Base-by-base conservation (phyloP, 768 basidiomycete species). In the Amanita fuliginea region DNA sequence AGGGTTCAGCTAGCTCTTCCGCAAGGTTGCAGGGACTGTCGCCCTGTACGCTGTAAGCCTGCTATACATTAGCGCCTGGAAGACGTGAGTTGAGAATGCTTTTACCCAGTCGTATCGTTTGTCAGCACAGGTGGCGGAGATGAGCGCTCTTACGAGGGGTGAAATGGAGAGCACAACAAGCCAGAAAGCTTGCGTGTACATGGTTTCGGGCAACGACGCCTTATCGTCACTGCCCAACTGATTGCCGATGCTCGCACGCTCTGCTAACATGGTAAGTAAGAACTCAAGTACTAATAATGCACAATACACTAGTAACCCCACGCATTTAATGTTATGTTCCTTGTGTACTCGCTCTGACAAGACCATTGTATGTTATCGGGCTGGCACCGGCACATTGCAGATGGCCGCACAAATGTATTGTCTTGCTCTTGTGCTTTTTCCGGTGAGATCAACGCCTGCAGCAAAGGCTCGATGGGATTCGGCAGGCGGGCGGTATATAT, bases 1-100 rank as follows among this genome's bases (percentile, higher is more conserved):
- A 51, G 1, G 36, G 32, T 2, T 26, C 24, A 2, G 34, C 51
- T 22, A 51, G 24, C 24, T 41, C 30, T 36, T 42, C 26, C 10
- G 51, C 51, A 33, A 51, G 16, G 30, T 14, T 16, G 39, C 51
- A 51, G 4, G 51, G 51, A 24, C 36, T 46, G n/a, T 45, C 36
- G 21, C 36, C 36, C 19, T 36, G 14, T 6, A 44, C n/a, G 24
- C 46, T 51, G 51, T 36, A 46, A 2, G 18, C 14, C 51, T 51
- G 14, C 32, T 1, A 9, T 33, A 1, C 30, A 3, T 18, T 46
- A 18, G 16, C 18, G 21, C 6, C 28, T 5, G 3, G 13, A 32
- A 32, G 26, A 4, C 10, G 14, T 18, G 4, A 32, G n/a, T 14
- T 34, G 19, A 22, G 4, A 35, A 7, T 8, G 16, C 46, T 18